phyloP scores from a whole-genome alignment of 2,329 filamentous ascomycete species.

The Aspergillus persii region DNA sequence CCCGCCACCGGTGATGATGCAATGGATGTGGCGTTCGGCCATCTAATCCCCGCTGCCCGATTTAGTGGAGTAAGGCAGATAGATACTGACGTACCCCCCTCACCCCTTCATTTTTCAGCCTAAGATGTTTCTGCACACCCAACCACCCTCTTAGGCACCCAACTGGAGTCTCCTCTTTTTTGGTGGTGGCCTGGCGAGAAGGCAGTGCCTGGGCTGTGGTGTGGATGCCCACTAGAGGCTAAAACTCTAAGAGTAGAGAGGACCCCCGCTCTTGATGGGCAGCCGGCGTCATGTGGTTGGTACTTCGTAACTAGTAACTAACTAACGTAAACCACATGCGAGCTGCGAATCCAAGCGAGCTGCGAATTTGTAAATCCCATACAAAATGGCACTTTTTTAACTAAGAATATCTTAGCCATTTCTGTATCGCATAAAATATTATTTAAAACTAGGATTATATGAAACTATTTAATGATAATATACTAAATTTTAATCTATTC shows the following conservation, averaged over 20 bases:
- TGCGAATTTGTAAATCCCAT: too few relatives aligned
- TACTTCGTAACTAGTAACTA: too few relatives aligned
- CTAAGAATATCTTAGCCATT: too few relatives aligned
- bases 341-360: too few relatives aligned
- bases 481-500: too few relatives aligned
- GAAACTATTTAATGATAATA: too few relatives aligned
- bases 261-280: not conserved
- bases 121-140: not conserved
- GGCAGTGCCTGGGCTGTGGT: not conserved
- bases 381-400: too few relatives aligned
- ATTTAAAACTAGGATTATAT: too few relatives aligned
- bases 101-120: not conserved
- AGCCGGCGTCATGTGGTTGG: not conserved
- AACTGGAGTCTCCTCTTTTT: too few relatives aligned
- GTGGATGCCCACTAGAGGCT: not conserved
- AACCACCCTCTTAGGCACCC: too few relatives aligned
- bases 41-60: not conserved
- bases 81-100: not conserved
- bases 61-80: not conserved
- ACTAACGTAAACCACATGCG: too few relatives aligned
- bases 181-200: not conserved
- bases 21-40: not conserved
- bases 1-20: not conserved
- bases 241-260: not conserved
- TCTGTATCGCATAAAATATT: too few relatives aligned